Base-by-base conservation (phyloP, 106 monocot genomes). In the Phalaenopsis equestris region DNA sequence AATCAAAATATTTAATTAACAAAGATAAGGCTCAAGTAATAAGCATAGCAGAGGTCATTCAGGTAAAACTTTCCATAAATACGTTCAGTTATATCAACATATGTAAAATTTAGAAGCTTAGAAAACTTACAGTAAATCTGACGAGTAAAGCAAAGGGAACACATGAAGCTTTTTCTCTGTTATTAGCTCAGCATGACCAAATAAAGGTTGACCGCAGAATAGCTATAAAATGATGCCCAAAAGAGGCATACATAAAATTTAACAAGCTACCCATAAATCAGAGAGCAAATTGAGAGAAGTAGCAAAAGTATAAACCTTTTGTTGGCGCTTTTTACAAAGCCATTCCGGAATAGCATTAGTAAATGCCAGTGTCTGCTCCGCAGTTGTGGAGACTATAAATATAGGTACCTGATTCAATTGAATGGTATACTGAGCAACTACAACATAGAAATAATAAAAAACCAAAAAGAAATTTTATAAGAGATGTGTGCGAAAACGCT, bases 301-400 rank as follows among this genome's bases (percentile, higher is more conserved):
- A 12, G 39, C 70, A 84, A 17, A 8, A 38, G 48, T 67, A 79
- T 75, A 39, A 45, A 92, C 96, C 93, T 94, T 98, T 73, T 92
- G 68, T 85, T 92, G 97, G 23, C 88, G 90, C 43, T 88, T 42
- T 24, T 91, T 88, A 77, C 87, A 90, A 81, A 98, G 90, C 97
- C 97, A 98, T 89, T 98, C 97, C 42, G 97, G 97, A 67, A 89
- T 67, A 82, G 84, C 81, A 86, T 90, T 98, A 6, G 87, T 84
- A 77, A 85, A 94, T 64, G 89, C 79, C 43, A 98, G 78, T 37
- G 72, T 91, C 77, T 94, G 91, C 84, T 91, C 87, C 55, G 88
- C 92, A 56, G 67, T 61, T 56, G 88, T 37, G 73, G 94, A 98
- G 78, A 98, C 86, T 61, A 98, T 88, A 87, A 90, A 91, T 78